Conservation (phyloP, 2,329 filamentous ascomycete genomes). For the Neofusicoccum parvum region DNA sequence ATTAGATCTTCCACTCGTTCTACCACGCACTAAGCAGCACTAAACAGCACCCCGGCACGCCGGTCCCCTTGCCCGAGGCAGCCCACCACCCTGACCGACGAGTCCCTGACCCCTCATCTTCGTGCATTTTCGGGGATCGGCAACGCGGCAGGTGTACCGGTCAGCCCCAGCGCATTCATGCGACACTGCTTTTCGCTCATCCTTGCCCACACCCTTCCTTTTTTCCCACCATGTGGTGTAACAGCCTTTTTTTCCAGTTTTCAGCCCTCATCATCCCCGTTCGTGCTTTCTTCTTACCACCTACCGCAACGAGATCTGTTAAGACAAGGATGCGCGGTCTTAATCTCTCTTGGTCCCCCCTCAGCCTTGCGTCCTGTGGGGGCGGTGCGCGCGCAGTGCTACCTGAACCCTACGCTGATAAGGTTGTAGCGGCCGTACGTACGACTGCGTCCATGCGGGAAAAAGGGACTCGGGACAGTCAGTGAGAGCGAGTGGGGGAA, state of each 20-base stretch:
- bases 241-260: not conserved
- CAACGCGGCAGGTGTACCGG: not conserved
- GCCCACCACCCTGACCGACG: too few relatives aligned
- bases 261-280: not conserved
- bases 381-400: not conserved
- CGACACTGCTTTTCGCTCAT: not conserved
- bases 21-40: too few relatives aligned
- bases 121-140: too few relatives aligned
- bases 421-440: not conserved
- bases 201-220: not conserved
- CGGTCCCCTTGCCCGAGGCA: too few relatives aligned
- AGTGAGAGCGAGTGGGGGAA: not conserved
- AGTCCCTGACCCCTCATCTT: too few relatives aligned
- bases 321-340: not conserved
- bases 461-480: too few relatives aligned
- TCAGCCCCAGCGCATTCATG: not conserved
- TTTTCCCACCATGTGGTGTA: conserved; percentile 1
- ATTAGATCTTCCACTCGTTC: too few relatives aligned
- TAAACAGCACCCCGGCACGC: too few relatives aligned
- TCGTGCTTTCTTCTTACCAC: not conserved
- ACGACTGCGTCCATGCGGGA: too few relatives aligned
- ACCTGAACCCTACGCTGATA: not conserved
- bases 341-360: not conserved
- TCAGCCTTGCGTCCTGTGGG: not conserved
- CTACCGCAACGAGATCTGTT: not conserved